Evolutionary conservation across 1,284 basidiomycete species (phyloP), one percentile per base, ranked within the genome.

Genomic region (Athelia sp.): DNA sequence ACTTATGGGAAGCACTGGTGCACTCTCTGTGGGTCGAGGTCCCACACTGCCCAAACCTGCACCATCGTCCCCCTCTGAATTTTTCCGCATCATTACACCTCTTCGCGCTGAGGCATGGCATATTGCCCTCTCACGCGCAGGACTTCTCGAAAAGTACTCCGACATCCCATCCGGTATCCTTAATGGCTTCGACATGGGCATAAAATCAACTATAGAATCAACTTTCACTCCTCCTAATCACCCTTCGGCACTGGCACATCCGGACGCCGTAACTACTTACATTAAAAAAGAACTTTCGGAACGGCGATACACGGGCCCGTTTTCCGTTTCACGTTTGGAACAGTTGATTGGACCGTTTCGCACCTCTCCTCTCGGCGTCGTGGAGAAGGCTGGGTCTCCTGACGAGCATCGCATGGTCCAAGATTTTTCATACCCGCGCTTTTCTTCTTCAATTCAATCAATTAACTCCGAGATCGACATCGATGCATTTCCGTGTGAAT

Each of bases 381-480:
- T 63, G 2, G 58, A 57, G 0, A 65, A 65, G 46, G 50, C 55
- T 4, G 50, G 57, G 32, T 59, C 60, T 18, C 60, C 58, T 0
- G 50, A 50, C 11, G 54, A 47, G 34, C 62, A 53, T 44, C 47
- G 58, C 19, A 23, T 66, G 18, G 50, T 61, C 15, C 60, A 59
- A 35, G 57, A 59, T 31, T 50, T 56, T 8, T 62, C 59, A 11
- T 58, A 49, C 31, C 56, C 53, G 3, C 31, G 51, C 26, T 29
- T 29, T 29, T 13, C 6, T 40, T 4, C 4, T 8, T 6, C n/a
- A 10, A 40, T 40, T 4, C n/a, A 17, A 6, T 62, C 57, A 0
- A 23, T 69, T 0, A 70, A 70, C 36, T 54, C 59, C 0, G 34
- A 57, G 1, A 69, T 70, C 3, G 46, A 67, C 29, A 13, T 54